Base-by-base conservation (phyloP, 1,284 basidiomycete genomes). In the Austroboletus niveus region DNA sequence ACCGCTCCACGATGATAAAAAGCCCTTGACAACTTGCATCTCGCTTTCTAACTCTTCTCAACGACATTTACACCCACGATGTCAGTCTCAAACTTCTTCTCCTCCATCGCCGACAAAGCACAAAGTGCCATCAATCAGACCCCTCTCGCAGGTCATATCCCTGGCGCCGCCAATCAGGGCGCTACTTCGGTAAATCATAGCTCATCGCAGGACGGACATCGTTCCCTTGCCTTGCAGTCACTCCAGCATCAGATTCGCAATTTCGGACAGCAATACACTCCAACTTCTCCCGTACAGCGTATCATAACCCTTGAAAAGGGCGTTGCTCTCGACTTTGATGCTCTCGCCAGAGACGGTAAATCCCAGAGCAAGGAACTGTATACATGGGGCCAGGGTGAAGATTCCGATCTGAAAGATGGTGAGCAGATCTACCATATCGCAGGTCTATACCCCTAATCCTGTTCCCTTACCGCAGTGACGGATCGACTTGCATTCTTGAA, bases 401-500 rank as follows among this genome's bases (percentile, higher is more conserved):
- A 70, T 4, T 75, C 78, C 30, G 89, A 92, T 72, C 57, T 92
- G 63, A 89, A 81, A 60, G 88, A 91, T 73, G 87, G 88, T 85
- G 53, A 48, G 75, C 57, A n/a, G 38, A 42, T 42, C 27, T 27
- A 10, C 14, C 41, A 14, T 35, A 11, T 35, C 34, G 34, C 40
- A 32, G 7, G 29, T 29, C 29, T 29, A 29, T 29, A 8, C 29
- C 29, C 7, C 8, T 29, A 29, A 29, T 29, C 29, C 29, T 29
- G 7, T 14, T 30, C 8, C 17, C 43, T 42, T 32, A 32, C 53
- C 32, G 8, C 60, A 88, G 88, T 89, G 7, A 81, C 85, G 44
- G 89, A 92, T 68, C 78, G 89, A 42, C 72, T 92, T 32, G 89
- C 86, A 1, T 91, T 86, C 69, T 70, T 92, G 48, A 88, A 87